Evolutionary conservation across 768 basidiomycete species (phyloP).

Genomic region (Botryobasidium botryosum): DNA sequence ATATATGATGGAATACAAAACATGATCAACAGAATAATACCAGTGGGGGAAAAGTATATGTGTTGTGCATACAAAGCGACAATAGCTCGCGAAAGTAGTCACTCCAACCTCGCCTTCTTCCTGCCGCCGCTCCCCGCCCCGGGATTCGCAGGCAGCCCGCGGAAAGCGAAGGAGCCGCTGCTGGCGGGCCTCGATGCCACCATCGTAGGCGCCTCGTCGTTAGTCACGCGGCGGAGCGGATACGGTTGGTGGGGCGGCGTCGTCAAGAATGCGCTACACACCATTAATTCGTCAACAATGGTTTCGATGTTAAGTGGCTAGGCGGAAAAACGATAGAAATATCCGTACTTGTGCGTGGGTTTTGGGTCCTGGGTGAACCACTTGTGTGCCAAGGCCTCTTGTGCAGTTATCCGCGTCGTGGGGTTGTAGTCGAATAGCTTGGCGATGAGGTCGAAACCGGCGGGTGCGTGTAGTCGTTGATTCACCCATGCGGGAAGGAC

Average conservation of each 20-base stretch:
- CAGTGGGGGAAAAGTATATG: too few relatives aligned
- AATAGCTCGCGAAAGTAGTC: too few relatives aligned
- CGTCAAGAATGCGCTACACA: constrained; percentile 52
- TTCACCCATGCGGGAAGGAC: background rate
- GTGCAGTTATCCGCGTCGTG: constrained; percentile 65
- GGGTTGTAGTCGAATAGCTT: constrained; percentile 85
- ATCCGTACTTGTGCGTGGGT: constrained; percentile 64
- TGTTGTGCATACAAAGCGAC: too few relatives aligned
- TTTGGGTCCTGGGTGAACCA: constrained; percentile 90
- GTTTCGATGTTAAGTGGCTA: background rate
- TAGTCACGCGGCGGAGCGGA: constrained; percentile 75
- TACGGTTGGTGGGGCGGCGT: constrained; percentile 51
- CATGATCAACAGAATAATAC: too few relatives aligned
- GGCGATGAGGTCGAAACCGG: constrained; percentile 70
- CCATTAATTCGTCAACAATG: constrained; percentile 1
- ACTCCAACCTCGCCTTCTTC: too few relatives aligned
- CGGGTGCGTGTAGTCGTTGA: constrained; percentile 32
- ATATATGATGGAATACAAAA: too few relatives aligned
- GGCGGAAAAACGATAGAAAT: background rate
- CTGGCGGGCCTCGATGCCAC: too few relatives aligned
- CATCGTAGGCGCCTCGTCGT: constrained; percentile 85
- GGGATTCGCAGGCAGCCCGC: too few relatives aligned
- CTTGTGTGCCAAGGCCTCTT: constrained; percentile 61
- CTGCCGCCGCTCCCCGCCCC: too few relatives aligned
- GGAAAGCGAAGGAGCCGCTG: too few relatives aligned